Evolutionary conservation across 257 asterid species (phyloP).

Genomic region (Scutellaria barbata): DNA sequence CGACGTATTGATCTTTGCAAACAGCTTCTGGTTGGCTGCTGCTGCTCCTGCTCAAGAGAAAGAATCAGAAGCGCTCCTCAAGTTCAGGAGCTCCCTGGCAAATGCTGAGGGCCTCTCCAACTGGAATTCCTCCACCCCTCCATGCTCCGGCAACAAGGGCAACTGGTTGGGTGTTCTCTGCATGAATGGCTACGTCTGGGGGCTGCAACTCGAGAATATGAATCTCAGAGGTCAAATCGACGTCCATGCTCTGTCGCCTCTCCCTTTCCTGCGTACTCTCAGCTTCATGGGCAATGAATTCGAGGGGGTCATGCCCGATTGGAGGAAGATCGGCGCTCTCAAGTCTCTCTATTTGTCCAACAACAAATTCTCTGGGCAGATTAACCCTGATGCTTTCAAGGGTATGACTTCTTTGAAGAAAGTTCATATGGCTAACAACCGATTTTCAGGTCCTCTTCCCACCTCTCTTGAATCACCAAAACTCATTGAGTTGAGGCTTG

Average conservation of each 20-base stretch:
- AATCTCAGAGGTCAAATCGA: slow-evolving; percentile 63
- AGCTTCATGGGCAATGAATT: slow-evolving; percentile 71
- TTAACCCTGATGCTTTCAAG: slow-evolving; percentile 61
- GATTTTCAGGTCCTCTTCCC: slow-evolving; percentile 70
- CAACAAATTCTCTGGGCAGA: slow-evolving; percentile 62
- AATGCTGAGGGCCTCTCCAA: slow-evolving; percentile 46
- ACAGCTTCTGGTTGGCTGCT: slow-evolving; percentile 12
- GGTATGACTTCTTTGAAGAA: slow-evolving; percentile 78
- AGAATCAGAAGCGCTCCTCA: slow-evolving; percentile 49
- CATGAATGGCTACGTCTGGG: slow-evolving; percentile 58
- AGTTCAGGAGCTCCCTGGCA: slow-evolving; percentile 54
- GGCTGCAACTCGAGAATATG: slow-evolving; percentile 71
- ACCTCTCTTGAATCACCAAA: slow-evolving; percentile 70
- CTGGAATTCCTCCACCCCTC: slow-evolving; percentile 58
- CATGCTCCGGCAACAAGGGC: slow-evolving; percentile 54
- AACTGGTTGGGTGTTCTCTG: slow-evolving; percentile 74
- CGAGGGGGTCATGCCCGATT: slow-evolving; percentile 78
- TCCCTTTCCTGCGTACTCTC: slow-evolving; percentile 55
- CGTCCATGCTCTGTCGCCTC: slow-evolving; percentile 56
- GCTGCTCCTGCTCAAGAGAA: slow-evolving; percentile 38
- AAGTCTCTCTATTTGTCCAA: slow-evolving; percentile 66
- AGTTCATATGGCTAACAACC: slow-evolving; percentile 67
- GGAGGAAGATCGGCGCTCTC: slow-evolving; percentile 73
- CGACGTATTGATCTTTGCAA: background rate
- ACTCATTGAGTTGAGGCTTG: slow-evolving; percentile 69